Evolutionary conservation across 2,329 filamentous ascomycete species (phyloP).

Genomic region (Botrytis aclada): DNA sequence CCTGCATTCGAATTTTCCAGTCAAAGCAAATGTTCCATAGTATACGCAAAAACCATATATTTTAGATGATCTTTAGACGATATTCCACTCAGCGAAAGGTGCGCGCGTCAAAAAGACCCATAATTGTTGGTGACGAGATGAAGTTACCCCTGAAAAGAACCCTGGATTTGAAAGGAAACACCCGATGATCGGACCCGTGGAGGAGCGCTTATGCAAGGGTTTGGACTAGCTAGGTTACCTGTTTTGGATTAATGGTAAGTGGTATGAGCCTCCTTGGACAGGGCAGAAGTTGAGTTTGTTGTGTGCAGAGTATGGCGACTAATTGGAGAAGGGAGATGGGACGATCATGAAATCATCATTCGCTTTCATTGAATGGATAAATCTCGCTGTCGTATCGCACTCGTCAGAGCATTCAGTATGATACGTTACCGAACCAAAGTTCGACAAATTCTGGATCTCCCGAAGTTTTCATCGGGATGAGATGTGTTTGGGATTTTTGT

Average conservation of each 20-base stretch:
- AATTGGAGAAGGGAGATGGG: not conserved
- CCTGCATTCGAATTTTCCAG: not conserved
- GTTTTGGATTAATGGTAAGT: not conserved
- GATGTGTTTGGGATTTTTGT: not conserved
- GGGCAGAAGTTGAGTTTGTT: not conserved
- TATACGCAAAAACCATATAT: not conserved
- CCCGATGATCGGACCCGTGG: not conserved
- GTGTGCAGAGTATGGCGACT: not conserved
- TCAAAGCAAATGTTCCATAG: not conserved
- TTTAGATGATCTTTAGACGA: not conserved
- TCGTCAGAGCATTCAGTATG: not conserved
- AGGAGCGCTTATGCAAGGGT: not conserved
- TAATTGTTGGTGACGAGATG: slow-evolving; percentile 3
- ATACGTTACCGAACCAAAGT: not conserved
- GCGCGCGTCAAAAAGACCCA: slow-evolving; percentile 4
- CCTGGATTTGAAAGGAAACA: not conserved
- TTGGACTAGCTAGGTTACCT: not conserved
- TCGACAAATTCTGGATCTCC: not conserved
- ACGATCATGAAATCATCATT: not conserved
- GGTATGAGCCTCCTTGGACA: not conserved
- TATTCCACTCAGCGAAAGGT: not conserved
- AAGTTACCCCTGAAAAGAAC: slow-evolving; percentile 5
- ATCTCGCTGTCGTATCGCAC: not conserved
- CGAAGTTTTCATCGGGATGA: not conserved
- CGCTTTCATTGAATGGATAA: not conserved